phyloP scores from a whole-genome alignment of 257 asterid species.

The Verbena officinalis region DNA sequence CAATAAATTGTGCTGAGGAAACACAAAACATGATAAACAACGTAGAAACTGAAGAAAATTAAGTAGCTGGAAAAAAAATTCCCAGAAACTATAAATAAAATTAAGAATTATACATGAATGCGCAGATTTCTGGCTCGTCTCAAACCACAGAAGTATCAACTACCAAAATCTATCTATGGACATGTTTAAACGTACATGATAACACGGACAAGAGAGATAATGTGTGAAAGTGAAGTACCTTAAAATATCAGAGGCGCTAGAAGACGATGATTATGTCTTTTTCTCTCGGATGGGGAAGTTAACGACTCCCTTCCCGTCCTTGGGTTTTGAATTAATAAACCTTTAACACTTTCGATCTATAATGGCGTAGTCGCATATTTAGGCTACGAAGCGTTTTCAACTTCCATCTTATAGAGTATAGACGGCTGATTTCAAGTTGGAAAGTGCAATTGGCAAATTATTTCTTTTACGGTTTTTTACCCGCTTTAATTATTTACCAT shows the following conservation, averaged over 20 bases:
- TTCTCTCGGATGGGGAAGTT: not conserved
- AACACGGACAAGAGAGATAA: constrained; percentile 20
- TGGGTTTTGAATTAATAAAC: no score
- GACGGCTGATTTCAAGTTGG: no score
- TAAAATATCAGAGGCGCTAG: constrained; percentile 35
- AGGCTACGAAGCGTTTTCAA: no score
- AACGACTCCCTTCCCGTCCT: not conserved
- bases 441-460: no score
- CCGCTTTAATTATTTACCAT: no score
- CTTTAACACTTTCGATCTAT: no score
- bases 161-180: constrained; percentile 2
- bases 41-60: not conserved
- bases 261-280: constrained; percentile 8
- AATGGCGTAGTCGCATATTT: no score
- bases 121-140: not conserved
- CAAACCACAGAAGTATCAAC: not conserved
- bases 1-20: not conserved
- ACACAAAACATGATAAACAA: not conserved
- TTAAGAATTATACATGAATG: constrained; percentile 31
- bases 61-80: not conserved
- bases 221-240: constrained; percentile 27
- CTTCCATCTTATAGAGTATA: no score
- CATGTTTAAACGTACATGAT: not conserved
- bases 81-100: no score
- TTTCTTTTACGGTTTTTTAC: no score